A percentile compares a stretch with the other conserved stretches of the same genome.
Evolutionary conservation across 306 rosid genomes (phyloP).

Genomic region (Cucurbita ficifolia): DNA sequence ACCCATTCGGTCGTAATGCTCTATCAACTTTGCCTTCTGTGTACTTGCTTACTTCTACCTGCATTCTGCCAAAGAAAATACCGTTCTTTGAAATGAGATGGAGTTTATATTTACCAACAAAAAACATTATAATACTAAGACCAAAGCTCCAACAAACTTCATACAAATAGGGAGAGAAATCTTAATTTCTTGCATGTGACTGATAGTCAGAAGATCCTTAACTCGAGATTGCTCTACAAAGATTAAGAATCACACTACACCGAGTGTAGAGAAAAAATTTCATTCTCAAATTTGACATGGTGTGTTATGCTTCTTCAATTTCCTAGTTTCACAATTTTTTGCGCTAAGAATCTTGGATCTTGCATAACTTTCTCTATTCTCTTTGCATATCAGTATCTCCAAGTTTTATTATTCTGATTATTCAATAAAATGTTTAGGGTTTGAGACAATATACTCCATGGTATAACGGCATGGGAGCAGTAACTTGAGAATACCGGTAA

Average conservation of each 20-base stretch:
- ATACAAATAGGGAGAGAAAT: neutral
- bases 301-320: neutral
- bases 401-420: neutral
- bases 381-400: neutral
- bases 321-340: neutral
- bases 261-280: neutral
- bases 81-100: neutral
- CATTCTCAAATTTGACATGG: neutral
- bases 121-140: neutral
- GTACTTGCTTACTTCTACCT: conserved; percentile 97
- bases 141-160: neutral
- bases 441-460: too few relatives aligned
- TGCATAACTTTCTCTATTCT: neutral
- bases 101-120: neutral
- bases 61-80: conserved; percentile 57
- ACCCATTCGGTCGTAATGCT: conserved; percentile 78
- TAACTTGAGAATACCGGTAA: too few relatives aligned
- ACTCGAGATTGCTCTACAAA: neutral
- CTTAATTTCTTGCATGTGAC: neutral
- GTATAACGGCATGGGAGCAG: too few relatives aligned
- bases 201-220: neutral
- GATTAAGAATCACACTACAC: neutral
- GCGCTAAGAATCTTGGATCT: neutral
- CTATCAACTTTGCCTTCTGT: conserved; percentile 79
- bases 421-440: neutral